Base-by-base conservation (phyloP, 495 filamentous ascomycete genomes). In the Pseudevernia furfuracea region DNA sequence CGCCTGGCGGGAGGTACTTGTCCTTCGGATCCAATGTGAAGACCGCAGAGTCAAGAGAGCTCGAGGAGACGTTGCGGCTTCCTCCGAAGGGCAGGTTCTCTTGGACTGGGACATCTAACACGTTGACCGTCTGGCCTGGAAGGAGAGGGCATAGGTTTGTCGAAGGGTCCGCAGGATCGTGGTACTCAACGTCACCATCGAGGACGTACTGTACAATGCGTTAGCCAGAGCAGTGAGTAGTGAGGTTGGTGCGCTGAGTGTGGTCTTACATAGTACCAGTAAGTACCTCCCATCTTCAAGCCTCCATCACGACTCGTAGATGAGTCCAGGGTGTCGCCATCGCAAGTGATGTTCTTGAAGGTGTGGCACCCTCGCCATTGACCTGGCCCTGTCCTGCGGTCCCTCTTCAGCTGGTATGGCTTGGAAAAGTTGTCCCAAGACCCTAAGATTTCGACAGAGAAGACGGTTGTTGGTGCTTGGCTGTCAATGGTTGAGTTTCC, bases 341-440 rank as follows among this genome's bases (percentile, higher is more conserved):
- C 92, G 66, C 86, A 89, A 63, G 89, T 84, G 67, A 94, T 95
- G 71, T 93, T 85, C 65, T 87, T 82, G 74, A 94, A 96, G 7
- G 83, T 82, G 74, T 91, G 86, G 70, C 91, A 96, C 61, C 92
- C 92, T 63, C 85, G 82, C 92, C 92, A 96, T 69, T 88, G 84
- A 56, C 87, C 84, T 36, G 78, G 77, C 59, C 87, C 88, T 60
- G 85, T 80, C 70, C 87, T 84, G 62, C 72, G 76, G 69, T 96
- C 92, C 68, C 83, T 82, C 70, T 92, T 84, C 86, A 96, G 91
- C 4, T 74, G 80, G 79, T 96, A 92, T 32, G 83, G 74, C 68
- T 80, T 84, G 36, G 80, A 77, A 75, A 96, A 96, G 73, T 95
- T 96, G 75, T 96, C 91, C 92, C 91, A 96, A 62, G 92, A 96